Percentiles rank a stretch among this genome's conserved stretches.
Conservation (phyloP, 2,329 filamentous ascomycete species). For the Fusarium tricinctum region DNA sequence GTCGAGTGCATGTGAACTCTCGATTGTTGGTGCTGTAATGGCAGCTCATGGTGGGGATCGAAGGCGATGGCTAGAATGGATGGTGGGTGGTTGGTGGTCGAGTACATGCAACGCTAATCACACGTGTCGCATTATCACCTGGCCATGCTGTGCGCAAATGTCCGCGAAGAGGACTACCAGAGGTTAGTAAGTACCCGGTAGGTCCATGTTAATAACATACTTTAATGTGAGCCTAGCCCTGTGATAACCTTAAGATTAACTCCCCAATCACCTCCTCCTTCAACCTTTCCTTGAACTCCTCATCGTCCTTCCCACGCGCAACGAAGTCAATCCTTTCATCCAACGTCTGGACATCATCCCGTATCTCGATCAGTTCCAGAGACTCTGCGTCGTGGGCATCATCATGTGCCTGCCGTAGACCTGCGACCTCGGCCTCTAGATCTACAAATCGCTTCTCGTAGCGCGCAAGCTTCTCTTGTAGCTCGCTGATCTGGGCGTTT, state of each 20-base stretch:
- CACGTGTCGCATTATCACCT: no score
- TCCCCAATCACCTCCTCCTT: neutral
- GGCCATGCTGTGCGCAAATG: no score
- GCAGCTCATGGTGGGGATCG: no score
- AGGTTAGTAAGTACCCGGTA: neutral
- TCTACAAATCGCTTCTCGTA: neutral
- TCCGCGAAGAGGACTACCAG: no score
- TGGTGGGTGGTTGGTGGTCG: no score
- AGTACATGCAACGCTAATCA: no score
- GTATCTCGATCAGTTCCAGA: neutral
- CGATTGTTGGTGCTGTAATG: no score
- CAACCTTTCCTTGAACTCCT: neutral
- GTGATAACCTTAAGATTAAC: neutral
- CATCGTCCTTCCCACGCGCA: neutral
- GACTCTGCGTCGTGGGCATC: no score
- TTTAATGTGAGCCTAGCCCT: neutral
- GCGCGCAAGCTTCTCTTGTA: rapidly evolving
- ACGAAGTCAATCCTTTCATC: neutral
- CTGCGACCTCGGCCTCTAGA: neutral
- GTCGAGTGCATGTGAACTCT: no score
- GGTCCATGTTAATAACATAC: neutral
- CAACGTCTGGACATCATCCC: neutral
- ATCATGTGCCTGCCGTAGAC: neutral
- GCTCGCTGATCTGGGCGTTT: neutral
- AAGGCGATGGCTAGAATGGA: no score